Evolutionary conservation across 129 eudicot genomes (phyloP).

Genomic region (Artemisia tridentata): DNA sequence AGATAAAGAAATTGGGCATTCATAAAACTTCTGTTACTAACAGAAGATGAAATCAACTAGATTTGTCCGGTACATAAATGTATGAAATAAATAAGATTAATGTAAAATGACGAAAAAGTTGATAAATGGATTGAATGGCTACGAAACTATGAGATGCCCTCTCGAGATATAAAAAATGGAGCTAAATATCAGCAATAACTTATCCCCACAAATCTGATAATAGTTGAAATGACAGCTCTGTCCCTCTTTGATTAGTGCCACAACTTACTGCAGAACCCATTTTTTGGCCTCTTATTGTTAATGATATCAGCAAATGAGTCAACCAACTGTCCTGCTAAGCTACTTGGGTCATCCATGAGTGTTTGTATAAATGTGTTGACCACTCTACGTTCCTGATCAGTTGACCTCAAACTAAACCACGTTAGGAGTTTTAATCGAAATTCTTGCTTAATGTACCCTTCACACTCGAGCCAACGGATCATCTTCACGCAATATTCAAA

Average conservation of each 20-base stretch:
- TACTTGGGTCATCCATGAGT: slow-evolving; percentile 68
- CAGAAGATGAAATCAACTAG: neutral
- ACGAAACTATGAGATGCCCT: slow-evolving; percentile 6
- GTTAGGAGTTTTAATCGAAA: slow-evolving; percentile 73
- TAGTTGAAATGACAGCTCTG: slow-evolving; percentile 11
- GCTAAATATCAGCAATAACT: no score
- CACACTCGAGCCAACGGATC: slow-evolving; percentile 73
- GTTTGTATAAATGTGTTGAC: slow-evolving; percentile 74
- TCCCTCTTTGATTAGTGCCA: slow-evolving; percentile 33
- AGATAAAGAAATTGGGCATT: slow-evolving; percentile 12
- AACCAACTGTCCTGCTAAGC: slow-evolving; percentile 84
- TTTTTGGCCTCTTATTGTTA: slow-evolving; percentile 52
- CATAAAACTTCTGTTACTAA: slow-evolving; percentile 4
- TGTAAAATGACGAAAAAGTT: slow-evolving; percentile 20
- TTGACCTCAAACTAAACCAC: slow-evolving; percentile 88
- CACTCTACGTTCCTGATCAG: slow-evolving; percentile 81
- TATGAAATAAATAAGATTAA: slow-evolving; percentile 18
- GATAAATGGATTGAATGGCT: slow-evolving; percentile 16
- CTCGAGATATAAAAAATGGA: neutral
- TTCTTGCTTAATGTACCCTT: slow-evolving; percentile 61
- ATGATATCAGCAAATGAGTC: slow-evolving; percentile 76
- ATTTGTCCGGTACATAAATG: slow-evolving; percentile 9
- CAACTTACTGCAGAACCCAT: slow-evolving; percentile 58
- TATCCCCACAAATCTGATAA: neutral
- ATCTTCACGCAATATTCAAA: slow-evolving; percentile 71